phyloP scores from a whole-genome alignment of 805 yeast species.

The Zygosaccharomyces rouxii region DNA sequence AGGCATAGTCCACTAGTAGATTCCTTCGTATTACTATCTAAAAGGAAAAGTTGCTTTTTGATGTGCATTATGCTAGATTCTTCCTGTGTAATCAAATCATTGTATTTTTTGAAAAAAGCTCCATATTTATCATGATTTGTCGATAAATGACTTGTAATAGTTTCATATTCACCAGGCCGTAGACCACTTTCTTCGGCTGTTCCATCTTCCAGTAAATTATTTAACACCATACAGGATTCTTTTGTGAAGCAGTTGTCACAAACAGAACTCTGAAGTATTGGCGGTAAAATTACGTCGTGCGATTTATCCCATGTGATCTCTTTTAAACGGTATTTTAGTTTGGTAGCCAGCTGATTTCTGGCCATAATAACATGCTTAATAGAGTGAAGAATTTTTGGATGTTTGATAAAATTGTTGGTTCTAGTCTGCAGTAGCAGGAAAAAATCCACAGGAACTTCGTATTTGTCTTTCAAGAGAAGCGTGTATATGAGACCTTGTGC shows the following conservation, averaged over 20 bases:
- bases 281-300: conserved; percentile 45
- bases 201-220: conserved; percentile 58
- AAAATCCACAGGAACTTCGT: conserved; percentile 59
- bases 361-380: conserved; percentile 63
- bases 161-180: conserved; percentile 43
- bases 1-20: conserved; percentile 53
- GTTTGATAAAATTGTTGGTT: conserved; percentile 48
- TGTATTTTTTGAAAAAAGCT: conserved; percentile 70
- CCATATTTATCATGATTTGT: conserved; percentile 37
- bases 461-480: conserved; percentile 71
- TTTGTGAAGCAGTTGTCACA: conserved; percentile 61
- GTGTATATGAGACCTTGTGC: conserved; percentile 87
- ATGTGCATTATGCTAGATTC: conserved; percentile 51
- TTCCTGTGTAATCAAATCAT: conserved; percentile 65
- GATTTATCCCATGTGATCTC: conserved; percentile 13
- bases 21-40: conserved; percentile 58
- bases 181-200: conserved; percentile 51
- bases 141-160: conserved; percentile 47
- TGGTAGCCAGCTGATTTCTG: conserved; percentile 65
- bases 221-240: conserved; percentile 59
- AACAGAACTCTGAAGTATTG: conserved; percentile 44
- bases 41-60: conserved; percentile 55
- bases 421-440: conserved; percentile 74
- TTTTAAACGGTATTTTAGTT: conserved; percentile 42
- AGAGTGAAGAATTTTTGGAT: conserved; percentile 52